Evolutionary conservation across 1,139 yeast genomes (phyloP), one percentile per base, ranked within the genome.

Genomic region (Wickerhamomyces sp.): DNA sequence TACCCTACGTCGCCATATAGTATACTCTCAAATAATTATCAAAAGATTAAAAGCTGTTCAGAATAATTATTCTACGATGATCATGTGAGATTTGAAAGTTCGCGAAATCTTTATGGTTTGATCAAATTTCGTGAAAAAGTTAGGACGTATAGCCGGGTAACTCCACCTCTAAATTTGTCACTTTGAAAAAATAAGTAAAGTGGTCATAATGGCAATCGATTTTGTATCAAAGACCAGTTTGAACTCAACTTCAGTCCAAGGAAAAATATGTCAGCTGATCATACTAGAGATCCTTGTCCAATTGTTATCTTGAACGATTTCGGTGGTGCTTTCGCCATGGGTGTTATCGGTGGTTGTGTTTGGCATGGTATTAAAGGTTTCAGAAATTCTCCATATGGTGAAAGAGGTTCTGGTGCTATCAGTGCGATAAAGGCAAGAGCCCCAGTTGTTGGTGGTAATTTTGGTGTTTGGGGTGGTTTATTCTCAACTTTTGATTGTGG

Each of bases 361-460:
- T 93, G 99, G 99, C 99, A 93, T 73, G 97, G 98, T 63, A 86
- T 93, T 63, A 93, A 94, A 67, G 99, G 99, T 41, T 93, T 93
- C 78, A 81, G 99, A 68, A 94, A 94, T 76, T 89, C 97, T 13
- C 99, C 99, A 46, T 76, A 82, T 54, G 99, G 99, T 50, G 99
- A 93, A 69, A 82, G 98, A 72, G 76, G 95, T 59, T 72, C 79
- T 52, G 99, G 99, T 44, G 88, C 96, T 27, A 64, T 93, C 51
- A 75, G 89, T 35, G 98, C 98, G 44, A 84, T 93, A 58, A 89
- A 90, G 66, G 89, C 96, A 48, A 79, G 99, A 68, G 99, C 97
- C 2, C 99, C 99, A 37, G 96, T 93, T 43, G 91, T 93, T 47
- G 99, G 99, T 54, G 99, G 99, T 62, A 93, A 93, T 69, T 93